Percentiles rank a stretch among this genome's conserved stretches.
phyloP scores from a whole-genome alignment of 768 basidiomycete genomes.

The Trametes elegans region DNA sequence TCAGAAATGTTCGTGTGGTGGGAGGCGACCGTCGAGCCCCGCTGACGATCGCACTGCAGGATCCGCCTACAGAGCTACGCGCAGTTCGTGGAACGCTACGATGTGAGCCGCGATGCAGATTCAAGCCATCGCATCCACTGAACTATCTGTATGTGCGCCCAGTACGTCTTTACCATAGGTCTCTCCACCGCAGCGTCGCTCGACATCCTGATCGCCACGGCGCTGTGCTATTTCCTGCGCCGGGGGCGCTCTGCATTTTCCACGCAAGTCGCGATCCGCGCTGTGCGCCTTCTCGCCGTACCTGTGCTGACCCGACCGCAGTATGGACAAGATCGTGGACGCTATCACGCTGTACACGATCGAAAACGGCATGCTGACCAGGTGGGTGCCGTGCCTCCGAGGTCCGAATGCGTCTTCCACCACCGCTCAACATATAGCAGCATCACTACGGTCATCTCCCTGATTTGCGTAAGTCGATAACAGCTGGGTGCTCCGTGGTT shows the following conservation, averaged over 20 bases:
- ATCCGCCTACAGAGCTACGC: background rate
- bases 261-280: constrained; percentile 1
- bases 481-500: no score
- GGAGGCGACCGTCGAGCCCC: background rate
- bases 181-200: constrained; percentile 24
- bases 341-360: constrained; percentile 27
- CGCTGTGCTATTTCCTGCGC: constrained; percentile 26
- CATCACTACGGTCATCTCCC: constrained; percentile 22
- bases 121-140: background rate
- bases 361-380: constrained; percentile 27
- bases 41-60: background rate
- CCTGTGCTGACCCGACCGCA: background rate
- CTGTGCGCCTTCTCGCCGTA: background rate
- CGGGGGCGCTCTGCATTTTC: constrained; percentile 21
- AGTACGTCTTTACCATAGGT: constrained; percentile 31
- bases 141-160: background rate
- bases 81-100: background rate
- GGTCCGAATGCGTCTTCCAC: no score
- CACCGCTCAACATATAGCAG: constrained; percentile 4
- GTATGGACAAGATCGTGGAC: constrained; percentile 27
- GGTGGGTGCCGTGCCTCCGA: constrained; percentile 10
- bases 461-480: constrained; percentile 24
- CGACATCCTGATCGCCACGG: constrained; percentile 27
- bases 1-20: background rate
- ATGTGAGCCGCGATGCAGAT: background rate